Evolutionary conservation across 495 filamentous ascomycete genomes (phyloP), one percentile per base, ranked within the genome.

Genomic region (Xylaria longipes): DNA sequence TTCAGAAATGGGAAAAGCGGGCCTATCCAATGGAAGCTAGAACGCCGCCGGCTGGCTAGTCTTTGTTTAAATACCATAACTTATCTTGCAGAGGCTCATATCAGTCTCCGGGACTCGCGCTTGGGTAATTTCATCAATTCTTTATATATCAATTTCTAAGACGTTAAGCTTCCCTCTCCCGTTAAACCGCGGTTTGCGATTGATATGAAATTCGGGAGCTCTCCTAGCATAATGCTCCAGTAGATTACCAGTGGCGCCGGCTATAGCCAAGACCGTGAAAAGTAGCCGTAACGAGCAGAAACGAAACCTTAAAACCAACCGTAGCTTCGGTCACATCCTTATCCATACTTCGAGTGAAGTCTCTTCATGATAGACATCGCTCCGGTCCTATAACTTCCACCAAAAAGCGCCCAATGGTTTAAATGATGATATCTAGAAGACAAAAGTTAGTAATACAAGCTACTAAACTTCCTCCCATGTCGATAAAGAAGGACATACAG

Each of bases 321-420:
- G 11, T 22, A 25, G 45, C 27, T 45, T 25, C 39, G 17, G 9
- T 50, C 41, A 11, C 2, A 14, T 31, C 50, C 27, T 31, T 61
- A 77, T 25, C 78, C 79, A 80, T 96, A 97, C 74, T 93, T 95
- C 43, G 78, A 79, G 46, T 91, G 78, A 75, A 97, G 81, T 60
- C 82, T 87, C 79, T 85, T 87, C 91, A 95, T 95, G 54, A 92
- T 94, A 14, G 86, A 85, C 77, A 94, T 85, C 43, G 93, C 92
- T 31, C 92, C 91, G 22, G 84, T 84, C 33, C 88, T 85, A 80
- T 97, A 97, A 5, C 91, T 90, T 3, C 89, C 89, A 0, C 92
- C 92, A 81, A 98, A 97, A 58, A 97, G 84, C 6, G 92, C 91
- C 84, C 92, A 89, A 71, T 97, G 94, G 68, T 97, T 98, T 56